phyloP scores from a whole-genome alignment of 164 flowering plant species.

The Liquidambar formosana region DNA sequence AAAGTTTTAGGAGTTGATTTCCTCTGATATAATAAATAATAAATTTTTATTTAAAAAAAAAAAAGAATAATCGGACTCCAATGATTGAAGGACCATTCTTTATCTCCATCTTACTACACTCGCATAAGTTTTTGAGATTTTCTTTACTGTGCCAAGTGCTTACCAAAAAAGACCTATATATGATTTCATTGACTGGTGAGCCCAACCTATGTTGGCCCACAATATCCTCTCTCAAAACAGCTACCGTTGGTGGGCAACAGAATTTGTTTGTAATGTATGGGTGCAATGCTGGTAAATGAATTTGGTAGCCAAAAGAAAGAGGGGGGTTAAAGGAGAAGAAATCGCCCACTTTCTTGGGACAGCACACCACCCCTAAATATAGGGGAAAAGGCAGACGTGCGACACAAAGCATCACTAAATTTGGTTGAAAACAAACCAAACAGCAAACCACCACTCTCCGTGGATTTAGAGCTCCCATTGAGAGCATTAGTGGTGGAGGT shows the following conservation, averaged over 20 bases:
- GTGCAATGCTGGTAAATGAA: constrained; percentile 3
- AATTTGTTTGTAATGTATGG: neutral
- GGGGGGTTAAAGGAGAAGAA: constrained; percentile 4
- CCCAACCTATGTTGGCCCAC: neutral
- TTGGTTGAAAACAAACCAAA: neutral
- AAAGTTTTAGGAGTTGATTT: too few species aligned
- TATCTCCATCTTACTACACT: too few species aligned
- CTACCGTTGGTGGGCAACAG: neutral
- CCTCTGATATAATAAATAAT: too few species aligned
- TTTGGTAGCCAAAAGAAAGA: neutral
- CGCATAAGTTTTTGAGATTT: too few species aligned
- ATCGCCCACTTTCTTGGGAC: neutral
- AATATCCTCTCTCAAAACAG: neutral
- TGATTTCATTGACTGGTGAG: too few species aligned
- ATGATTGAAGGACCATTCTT: too few species aligned
- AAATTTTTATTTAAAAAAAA: too few species aligned
- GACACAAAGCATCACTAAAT: constrained; percentile 9
- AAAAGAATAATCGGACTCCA: too few species aligned
- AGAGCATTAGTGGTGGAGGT: neutral
- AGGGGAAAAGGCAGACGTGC: neutral
- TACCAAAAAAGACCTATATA: too few species aligned
- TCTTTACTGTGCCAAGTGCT: too few species aligned
- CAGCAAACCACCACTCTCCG: neutral
- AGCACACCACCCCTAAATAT: neutral
- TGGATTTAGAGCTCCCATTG: neutral